Evolutionary conservation across 225 moss, liverwort and hornwort species (phyloP), one percentile per base, ranked within the genome.

Genomic region (Marchantia polymorpha): DNA sequence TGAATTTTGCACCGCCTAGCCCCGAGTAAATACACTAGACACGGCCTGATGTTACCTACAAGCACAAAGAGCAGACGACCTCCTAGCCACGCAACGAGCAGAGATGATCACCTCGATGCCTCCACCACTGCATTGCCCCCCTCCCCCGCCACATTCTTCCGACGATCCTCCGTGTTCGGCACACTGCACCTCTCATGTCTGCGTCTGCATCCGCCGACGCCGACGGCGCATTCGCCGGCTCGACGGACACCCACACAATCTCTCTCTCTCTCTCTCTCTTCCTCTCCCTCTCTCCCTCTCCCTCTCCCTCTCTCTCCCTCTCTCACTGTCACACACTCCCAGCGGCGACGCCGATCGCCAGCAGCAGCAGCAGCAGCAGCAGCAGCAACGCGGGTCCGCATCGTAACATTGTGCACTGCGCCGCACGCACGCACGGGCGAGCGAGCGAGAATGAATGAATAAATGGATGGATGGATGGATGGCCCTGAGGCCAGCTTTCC

Each of bases 311-410:
- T n/a, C n/a, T n/a, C n/a, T n/a, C n/a, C n/a, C n/a, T n/a, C n/a
- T n/a, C n/a, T n/a, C n/a, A n/a, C n/a, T n/a, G n/a, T n/a, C n/a
- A n/a, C n/a, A 39, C 3, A 39, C 39, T 20, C 49, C 22, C 20
- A 71, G 11, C 19, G 51, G 50, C 23, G 53, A 29, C 15, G 82
- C 68, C 46, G 39, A 20, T 52, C 53, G 51, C n/a, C n/a, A n/a
- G n/a, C n/a, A n/a, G 69, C 82, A 85, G 63, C 81, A 82, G 69
- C 82, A 85, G 63, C 81, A 82, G 69, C 82, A 85, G 63, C 81
- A 82, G 69, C 82, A 85, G 63, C 81, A 82, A 61, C 75, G 54
- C 66, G 77, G 82, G 79, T 79, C 76, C 85, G 77, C 67, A 52
- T 76, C 52, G 69, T 82, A 85, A 79, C 82, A 72, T 79, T 58